These are phyloP conservation scores for Vachellia collinsii DNA, from an alignment of 306 rosid species.

Conservation along the genomic window DNA sequence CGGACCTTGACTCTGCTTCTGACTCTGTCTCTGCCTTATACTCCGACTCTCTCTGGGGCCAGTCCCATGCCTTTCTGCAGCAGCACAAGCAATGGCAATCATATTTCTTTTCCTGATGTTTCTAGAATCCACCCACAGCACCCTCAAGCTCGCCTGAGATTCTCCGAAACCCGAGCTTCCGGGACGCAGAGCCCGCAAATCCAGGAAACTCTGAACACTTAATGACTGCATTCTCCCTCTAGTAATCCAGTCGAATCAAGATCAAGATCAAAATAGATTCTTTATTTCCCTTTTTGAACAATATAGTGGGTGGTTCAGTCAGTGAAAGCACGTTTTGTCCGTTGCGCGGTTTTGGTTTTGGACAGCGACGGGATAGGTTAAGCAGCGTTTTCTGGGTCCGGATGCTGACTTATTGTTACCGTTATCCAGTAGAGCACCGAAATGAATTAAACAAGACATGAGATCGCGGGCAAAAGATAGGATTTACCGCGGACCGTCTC, in stretches of 20 bases:
- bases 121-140: conserved; percentile 27
- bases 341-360: not conserved
- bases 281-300: not conserved
- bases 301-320: not conserved
- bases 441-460: not conserved
- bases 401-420: not conserved
- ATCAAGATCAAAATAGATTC: not conserved
- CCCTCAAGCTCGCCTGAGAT: conserved; percentile 30
- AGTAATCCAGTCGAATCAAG: not conserved
- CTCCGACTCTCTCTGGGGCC: conserved; percentile 46
- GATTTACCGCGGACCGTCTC: not conserved
- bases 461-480: not conserved
- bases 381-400: not conserved
- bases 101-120: conserved; percentile 34
- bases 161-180: conserved; percentile 37
- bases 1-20: conserved; percentile 33
- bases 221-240: conserved; percentile 53
- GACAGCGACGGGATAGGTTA: not conserved
- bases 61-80: conserved; percentile 46
- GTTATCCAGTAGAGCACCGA: not conserved
- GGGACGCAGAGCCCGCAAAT: conserved; percentile 39
- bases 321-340: not conserved
- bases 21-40: conserved; percentile 32
- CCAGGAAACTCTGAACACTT: conserved; percentile 45
- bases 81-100: conserved; percentile 46